Base-by-base conservation (phyloP, 2,329 filamentous ascomycete species). In the Metarhizium guizhouense region DNA sequence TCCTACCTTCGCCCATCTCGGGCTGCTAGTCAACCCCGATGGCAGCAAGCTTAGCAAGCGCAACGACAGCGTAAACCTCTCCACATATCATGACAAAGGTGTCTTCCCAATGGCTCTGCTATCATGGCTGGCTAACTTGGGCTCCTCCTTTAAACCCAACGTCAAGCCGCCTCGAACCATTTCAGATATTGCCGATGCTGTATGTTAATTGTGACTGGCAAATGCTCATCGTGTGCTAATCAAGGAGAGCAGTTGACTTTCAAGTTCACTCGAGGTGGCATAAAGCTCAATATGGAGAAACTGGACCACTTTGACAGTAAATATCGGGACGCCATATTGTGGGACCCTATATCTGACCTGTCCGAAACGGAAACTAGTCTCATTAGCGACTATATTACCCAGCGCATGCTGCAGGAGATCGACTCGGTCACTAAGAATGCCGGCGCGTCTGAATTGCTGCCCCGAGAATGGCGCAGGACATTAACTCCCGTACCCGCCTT, bases 191-290 rank as follows among this genome's bases (percentile, higher is more conserved):
- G 78, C 90, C 48, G 68, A 85, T 18, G 83, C 84, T 57, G 87
- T 88, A 74, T 54, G 80, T 66, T 47, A 47, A 20, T 18, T 11
- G 11, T n/a, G n/a, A 30, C n/a, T 3, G 2, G 8, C 20, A 45
- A 1, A 6, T 10, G 4, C 34, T 18, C 4, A 42, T 36, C 25
- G n/a, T n/a, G 14, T 57, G 49, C 65, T 72, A 54, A 74, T 52
- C 16, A 42, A 40, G 47, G 14, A 29, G 4, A 47, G 16, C 57
- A 90, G 81, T 93, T 96, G 67, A 84, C 85, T 49, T 78, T 95
- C 61, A 91, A 90, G 65, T 95, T 96, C 72, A 97, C 91, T 3
- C 89, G 87, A 63, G 93, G 93, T 10, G 92, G 96, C 68, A 90
- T 92, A 6, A 86, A 87, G 14, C 89, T 96, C 18, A 84, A 87